These are phyloP conservation scores for Botrytis deweyae DNA, from an alignment of 2,329 filamentous ascomycete genomes.

Conservation along the genomic window DNA sequence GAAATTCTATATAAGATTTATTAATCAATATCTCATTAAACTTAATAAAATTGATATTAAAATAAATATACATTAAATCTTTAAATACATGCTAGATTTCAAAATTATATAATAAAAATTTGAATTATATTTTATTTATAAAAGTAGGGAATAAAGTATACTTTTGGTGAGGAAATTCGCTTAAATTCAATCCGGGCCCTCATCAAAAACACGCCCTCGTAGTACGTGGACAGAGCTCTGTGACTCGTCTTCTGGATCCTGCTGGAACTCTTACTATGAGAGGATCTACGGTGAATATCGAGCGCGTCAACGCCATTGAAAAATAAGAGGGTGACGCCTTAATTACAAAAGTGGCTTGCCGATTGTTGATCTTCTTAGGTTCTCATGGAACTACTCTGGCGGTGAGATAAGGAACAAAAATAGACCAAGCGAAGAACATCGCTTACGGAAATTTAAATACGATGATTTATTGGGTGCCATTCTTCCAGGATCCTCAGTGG, in stretches of 20 bases:
- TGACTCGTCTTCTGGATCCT: slow-evolving; percentile 15
- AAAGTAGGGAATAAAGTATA: too few species aligned
- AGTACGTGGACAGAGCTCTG: slow-evolving; percentile 15
- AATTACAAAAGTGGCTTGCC: neutral
- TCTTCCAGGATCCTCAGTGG: slow-evolving; percentile 40
- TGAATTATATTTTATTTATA: too few species aligned
- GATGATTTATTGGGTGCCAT: slow-evolving; percentile 50
- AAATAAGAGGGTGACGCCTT: neutral
- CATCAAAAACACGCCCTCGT: too few species aligned
- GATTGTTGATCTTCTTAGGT: slow-evolving; percentile 41
- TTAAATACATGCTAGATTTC: too few species aligned
- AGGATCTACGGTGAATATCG: slow-evolving; percentile 19
- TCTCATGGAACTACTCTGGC: slow-evolving; percentile 49
- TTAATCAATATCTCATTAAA: too few species aligned
- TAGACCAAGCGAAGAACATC: slow-evolving; percentile 50
- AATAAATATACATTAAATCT: too few species aligned
- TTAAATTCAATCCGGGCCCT: too few species aligned
- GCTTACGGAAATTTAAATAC: slow-evolving; percentile 47
- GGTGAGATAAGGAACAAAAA: neutral
- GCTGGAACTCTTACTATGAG: slow-evolving; percentile 23
- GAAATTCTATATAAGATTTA: too few species aligned
- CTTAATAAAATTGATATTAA: too few species aligned
- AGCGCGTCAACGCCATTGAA: slow-evolving; percentile 37
- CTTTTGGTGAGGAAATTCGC: too few species aligned
- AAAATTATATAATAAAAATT: too few species aligned